phyloP scores from a whole-genome alignment of 148 eudicot species.

The Polygonum maritimum region DNA sequence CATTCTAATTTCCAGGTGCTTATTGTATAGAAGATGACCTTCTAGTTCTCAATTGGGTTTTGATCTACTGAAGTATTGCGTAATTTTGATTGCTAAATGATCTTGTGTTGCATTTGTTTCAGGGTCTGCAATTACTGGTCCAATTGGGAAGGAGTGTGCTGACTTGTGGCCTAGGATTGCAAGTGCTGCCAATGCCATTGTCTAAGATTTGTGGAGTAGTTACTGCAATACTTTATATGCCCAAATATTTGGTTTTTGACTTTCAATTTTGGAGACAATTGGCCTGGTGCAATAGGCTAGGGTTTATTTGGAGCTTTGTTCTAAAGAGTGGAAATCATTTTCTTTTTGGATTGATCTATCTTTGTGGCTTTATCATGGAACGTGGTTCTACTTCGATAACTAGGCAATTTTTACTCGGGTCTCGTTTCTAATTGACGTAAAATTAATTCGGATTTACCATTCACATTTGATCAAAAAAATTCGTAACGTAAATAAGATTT shows the following conservation, averaged over 20 bases:
- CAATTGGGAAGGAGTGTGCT: constrained; percentile 60
- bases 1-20: too few relatives aligned
- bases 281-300: not conserved
- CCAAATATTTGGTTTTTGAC: not conserved
- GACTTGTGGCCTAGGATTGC: constrained; percentile 67
- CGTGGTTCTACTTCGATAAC: not conserved
- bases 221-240: not conserved
- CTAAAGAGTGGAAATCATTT: not conserved
- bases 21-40: too few relatives aligned
- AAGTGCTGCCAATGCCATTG: constrained; percentile 58
- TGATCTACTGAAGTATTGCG: not conserved
- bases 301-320: not conserved
- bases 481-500: too few relatives aligned
- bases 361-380: not conserved
- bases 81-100: not conserved
- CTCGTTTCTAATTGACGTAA: too few relatives aligned
- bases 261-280: not conserved
- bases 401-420: too few relatives aligned
- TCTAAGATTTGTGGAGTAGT: constrained; percentile 14
- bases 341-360: not conserved
- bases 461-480: too few relatives aligned
- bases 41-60: not conserved
- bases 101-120: constrained; percentile 3
- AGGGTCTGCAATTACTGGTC: constrained; percentile 59
- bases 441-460: too few relatives aligned